Evolutionary conservation across 2,329 filamentous ascomycete genomes (phyloP).

Genomic region (Apiospora rasikravindrae): DNA sequence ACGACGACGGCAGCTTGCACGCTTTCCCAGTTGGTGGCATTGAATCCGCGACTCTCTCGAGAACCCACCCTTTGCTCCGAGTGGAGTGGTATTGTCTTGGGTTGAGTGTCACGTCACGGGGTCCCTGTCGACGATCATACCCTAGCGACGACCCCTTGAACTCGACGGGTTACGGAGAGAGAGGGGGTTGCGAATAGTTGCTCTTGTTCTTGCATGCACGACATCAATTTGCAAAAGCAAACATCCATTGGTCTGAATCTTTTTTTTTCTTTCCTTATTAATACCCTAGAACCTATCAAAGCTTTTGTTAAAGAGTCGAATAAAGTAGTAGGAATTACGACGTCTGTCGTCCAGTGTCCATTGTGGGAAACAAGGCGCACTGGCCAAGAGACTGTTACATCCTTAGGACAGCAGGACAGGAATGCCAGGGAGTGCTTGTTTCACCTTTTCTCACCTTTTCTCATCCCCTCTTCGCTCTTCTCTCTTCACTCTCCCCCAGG

Average conservation of each 20-base stretch:
- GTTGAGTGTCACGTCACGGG: neutral
- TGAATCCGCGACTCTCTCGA: neutral
- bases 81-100: conserved; percentile 4
- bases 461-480: neutral
- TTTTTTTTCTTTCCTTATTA: no score
- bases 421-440: conserved; percentile 18
- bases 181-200: no score
- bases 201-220: neutral
- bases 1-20: neutral
- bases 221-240: neutral
- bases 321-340: no score
- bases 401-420: conserved; percentile 8
- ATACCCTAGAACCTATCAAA: no score
- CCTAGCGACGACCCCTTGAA: neutral
- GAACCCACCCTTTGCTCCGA: neutral
- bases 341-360: neutral
- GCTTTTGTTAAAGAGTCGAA: neutral
- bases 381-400: conserved; percentile 16
- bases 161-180: no score
- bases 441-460: conserved; percentile 1
- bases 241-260: no score
- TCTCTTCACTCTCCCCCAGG: neutral
- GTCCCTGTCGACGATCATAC: conserved; percentile 11
- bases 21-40: neutral
- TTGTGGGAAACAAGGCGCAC: neutral